Evolutionary conservation across 2,329 filamentous ascomycete species (phyloP).

Genomic region (Hortaea werneckii): DNA sequence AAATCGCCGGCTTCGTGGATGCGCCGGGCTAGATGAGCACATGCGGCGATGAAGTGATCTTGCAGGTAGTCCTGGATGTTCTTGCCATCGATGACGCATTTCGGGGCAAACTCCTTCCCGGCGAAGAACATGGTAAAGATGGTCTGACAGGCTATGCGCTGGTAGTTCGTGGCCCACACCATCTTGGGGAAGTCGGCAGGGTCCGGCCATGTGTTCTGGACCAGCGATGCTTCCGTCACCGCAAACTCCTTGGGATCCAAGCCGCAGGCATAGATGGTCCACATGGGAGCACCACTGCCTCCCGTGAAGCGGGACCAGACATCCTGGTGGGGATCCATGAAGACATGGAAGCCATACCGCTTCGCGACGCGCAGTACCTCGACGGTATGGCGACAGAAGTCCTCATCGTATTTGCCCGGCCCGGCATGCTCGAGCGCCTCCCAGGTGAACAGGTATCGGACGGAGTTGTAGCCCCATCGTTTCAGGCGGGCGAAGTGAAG

Average conservation of each 20-base stretch:
- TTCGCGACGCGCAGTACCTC: constrained; percentile 73
- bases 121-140: constrained; percentile 94
- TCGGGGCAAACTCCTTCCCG: constrained; percentile 84
- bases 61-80: constrained; percentile 97
- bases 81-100: constrained; percentile 84
- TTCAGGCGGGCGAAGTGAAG: constrained; percentile 77
- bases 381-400: constrained; percentile 87
- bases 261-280: constrained; percentile 92
- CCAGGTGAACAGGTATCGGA: constrained; percentile 97
- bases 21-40: constrained; percentile 67
- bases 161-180: constrained; percentile 99
- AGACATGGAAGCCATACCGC: constrained; percentile 86
- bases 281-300: constrained; percentile 91
- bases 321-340: constrained; percentile 98
- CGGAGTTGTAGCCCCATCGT: constrained; percentile 89
- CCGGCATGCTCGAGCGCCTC: constrained; percentile 90
- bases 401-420: constrained; percentile 85
- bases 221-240: constrained; percentile 79
- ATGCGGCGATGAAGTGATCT: constrained; percentile 71
- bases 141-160: constrained; percentile 71
- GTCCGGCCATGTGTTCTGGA: constrained; percentile 86
- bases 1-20: constrained; percentile 87
- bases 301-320: constrained; percentile 95
- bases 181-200: constrained; percentile 88
- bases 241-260: constrained; percentile 78